Conservation (phyloP, 257 asterid species). For the Marsdenia floribunda region DNA sequence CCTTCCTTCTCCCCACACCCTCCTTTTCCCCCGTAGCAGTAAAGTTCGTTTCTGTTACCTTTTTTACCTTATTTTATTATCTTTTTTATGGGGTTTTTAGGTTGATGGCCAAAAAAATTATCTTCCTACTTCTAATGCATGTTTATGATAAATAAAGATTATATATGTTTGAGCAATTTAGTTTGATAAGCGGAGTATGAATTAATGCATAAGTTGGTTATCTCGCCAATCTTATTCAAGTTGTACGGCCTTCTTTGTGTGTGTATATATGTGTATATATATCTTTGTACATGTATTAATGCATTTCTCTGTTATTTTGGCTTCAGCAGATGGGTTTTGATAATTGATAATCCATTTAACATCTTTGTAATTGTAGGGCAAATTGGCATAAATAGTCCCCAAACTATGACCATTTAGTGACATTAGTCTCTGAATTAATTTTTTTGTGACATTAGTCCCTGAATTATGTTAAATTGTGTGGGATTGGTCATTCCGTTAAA, state of each 20-base stretch:
- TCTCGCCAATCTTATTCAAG: background rate
- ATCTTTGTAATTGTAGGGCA: no score
- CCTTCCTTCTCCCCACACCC: background rate
- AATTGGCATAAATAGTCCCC: no score
- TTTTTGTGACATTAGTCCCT: no score
- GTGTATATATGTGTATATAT: background rate
- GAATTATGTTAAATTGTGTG: no score
- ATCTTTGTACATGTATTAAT: background rate
- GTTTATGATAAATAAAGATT: background rate
- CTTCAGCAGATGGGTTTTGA: background rate
- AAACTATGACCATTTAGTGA: no score
- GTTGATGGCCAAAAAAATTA: background rate
- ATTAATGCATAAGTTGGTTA: background rate
- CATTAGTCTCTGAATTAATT: no score
- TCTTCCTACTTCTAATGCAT: background rate
- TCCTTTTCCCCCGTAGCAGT: background rate
- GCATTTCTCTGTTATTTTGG: background rate
- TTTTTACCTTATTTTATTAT: background rate
- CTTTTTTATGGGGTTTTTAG: background rate
- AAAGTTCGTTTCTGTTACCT: background rate
- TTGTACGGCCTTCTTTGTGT: background rate
- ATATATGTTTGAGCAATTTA: background rate
- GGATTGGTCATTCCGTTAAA: no score
- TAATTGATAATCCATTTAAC: no score
- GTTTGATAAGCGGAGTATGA: background rate